Evolutionary conservation across 2,329 filamentous ascomycete species (phyloP).

Genomic region (Xylariaceae sp.): DNA sequence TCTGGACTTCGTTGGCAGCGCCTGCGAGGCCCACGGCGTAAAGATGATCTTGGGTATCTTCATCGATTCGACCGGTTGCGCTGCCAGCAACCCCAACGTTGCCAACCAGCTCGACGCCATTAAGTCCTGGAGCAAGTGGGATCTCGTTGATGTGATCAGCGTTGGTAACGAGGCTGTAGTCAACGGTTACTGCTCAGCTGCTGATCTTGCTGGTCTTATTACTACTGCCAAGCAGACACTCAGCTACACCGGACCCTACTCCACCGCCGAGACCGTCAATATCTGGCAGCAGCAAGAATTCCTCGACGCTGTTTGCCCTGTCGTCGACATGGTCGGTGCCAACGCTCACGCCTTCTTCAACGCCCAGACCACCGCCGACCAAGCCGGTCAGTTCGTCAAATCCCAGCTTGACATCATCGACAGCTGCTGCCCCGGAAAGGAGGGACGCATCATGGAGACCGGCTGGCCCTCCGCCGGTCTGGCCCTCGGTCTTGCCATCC

Average conservation of each 20-base stretch:
- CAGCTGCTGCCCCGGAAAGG: conserved; percentile 63
- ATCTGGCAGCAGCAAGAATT: conserved; percentile 64
- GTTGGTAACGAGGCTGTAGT: conserved; percentile 90
- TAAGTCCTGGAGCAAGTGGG: conserved; percentile 66
- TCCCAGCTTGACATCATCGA: conserved; percentile 67
- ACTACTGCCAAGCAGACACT: conserved; percentile 59
- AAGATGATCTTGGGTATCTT: conserved; percentile 85
- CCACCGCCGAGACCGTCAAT: conserved; percentile 81
- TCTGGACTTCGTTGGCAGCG: conserved; percentile 67
- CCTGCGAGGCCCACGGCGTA: conserved; percentile 60
- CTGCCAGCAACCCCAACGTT: conserved; percentile 54
- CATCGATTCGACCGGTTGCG: conserved; percentile 62
- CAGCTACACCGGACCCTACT: conserved; percentile 69
- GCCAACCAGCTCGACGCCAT: conserved; percentile 70
- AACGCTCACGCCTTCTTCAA: conserved; percentile 98
- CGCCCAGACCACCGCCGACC: conserved; percentile 52
- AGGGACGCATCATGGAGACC: conserved; percentile 78
- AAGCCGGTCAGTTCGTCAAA: conserved; percentile 72
- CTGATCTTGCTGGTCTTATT: conserved; percentile 67
- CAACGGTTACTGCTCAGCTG: conserved; percentile 61
- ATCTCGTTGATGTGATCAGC: conserved; percentile 71
- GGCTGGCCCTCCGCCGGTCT: conserved; percentile 75
- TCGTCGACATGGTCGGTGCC: conserved; percentile 72
- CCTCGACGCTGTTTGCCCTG: conserved; percentile 57
- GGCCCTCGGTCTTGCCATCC: conserved; percentile 67